Conservation (phyloP, 2,329 filamentous ascomycete species). For the Pyrenophora graminea region DNA sequence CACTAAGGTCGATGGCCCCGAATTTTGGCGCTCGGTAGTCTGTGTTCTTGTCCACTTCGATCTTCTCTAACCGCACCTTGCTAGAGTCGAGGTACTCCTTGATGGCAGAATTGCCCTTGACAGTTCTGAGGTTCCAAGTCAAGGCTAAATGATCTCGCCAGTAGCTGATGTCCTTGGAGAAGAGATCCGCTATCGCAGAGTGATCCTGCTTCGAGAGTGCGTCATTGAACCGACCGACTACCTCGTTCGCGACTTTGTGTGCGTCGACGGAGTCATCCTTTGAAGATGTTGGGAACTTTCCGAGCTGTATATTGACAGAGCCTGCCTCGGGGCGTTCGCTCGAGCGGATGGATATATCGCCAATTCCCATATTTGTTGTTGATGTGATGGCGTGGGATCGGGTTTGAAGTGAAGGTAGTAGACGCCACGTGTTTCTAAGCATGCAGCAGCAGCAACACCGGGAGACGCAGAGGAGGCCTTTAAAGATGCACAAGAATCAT, state of each 20-base stretch:
- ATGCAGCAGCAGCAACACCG: neutral
- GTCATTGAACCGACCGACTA: conserved; percentile 51
- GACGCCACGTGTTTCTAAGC: neutral
- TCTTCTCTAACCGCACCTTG: conserved; percentile 39
- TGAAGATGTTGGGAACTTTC: conserved; percentile 48
- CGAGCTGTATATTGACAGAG: conserved; percentile 59
- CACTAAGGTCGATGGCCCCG: conserved; percentile 34
- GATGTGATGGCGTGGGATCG: neutral
- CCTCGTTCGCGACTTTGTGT: conserved; percentile 44
- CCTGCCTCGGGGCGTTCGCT: conserved; percentile 55
- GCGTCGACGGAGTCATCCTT: conserved; percentile 41
- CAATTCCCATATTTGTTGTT: conserved; percentile 25
- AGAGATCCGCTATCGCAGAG: conserved; percentile 44
- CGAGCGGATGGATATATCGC: conserved; percentile 39
- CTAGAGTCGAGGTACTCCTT: conserved; percentile 43
- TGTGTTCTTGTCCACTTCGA: conserved; percentile 37
- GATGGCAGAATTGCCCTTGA: conserved; percentile 51
- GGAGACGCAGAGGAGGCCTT: neutral
- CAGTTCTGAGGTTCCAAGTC: conserved; percentile 61
- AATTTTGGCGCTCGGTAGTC: conserved; percentile 27
- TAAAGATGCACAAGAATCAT: neutral
- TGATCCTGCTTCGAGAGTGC: conserved; percentile 46
- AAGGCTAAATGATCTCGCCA: conserved; percentile 64
- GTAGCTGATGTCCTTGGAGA: conserved; percentile 56
- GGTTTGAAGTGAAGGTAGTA: neutral